A percentile compares a stretch with the other conserved stretches of the same genome.
Evolutionary conservation across 805 yeast species (phyloP).

Genomic region (Diddensiella santjacobensis): DNA sequence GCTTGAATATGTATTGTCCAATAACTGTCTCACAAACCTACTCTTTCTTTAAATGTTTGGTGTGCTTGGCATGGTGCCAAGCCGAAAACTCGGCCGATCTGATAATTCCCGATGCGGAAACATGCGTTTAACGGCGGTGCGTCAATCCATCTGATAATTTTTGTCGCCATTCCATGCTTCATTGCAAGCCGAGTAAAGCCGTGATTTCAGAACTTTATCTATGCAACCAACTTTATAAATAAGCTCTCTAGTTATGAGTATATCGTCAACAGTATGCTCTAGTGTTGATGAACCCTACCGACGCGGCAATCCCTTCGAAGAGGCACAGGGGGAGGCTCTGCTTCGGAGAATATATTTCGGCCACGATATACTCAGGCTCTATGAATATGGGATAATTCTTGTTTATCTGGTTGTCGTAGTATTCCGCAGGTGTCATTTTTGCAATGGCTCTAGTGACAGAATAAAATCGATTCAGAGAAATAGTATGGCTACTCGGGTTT

Average conservation of each 20-base stretch:
- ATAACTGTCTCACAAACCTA: no score
- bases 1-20: no score
- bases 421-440: no score
- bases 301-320: background rate
- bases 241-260: no score
- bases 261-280: background rate
- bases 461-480: no score
- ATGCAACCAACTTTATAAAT: no score
- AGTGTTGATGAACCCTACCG: background rate
- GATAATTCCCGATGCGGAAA: background rate
- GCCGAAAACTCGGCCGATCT: slow-evolving; percentile 1
- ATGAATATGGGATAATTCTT: background rate
- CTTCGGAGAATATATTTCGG: background rate
- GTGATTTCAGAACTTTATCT: background rate
- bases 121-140: background rate
- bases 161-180: no score
- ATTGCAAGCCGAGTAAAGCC: no score
- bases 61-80: no score
- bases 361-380: background rate
- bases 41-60: no score
- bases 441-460: no score
- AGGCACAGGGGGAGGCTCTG: background rate
- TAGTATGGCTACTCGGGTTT: no score
- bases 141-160: background rate
- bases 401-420: background rate